A percentile compares a stretch with the other conserved stretches of the same genome.
Evolutionary conservation across 257 asterid species (phyloP).

Genomic region (Fraxinus quadrangulata): DNA sequence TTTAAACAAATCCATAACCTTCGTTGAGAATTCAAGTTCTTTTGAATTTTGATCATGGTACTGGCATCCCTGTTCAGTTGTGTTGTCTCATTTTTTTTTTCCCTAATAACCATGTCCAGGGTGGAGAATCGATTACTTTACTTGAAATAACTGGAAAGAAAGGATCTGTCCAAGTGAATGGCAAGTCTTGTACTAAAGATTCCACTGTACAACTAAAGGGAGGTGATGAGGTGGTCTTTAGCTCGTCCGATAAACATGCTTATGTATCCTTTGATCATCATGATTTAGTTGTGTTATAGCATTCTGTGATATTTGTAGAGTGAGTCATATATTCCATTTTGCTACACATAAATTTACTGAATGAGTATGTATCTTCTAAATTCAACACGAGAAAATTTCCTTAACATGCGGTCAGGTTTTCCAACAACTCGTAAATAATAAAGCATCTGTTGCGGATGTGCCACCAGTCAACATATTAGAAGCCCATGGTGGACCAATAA

Average conservation of each 20-base stretch:
- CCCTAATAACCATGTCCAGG: conserved; percentile 38
- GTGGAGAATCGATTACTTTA: conserved; percentile 57
- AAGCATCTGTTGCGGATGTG: conserved; percentile 41
- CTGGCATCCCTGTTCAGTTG: conserved; percentile 16
- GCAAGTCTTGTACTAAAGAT: conserved; percentile 62
- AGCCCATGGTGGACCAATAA: conserved; percentile 64
- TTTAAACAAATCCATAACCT: neutral
- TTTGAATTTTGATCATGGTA: conserved; percentile 6
- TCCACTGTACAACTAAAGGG: conserved; percentile 64
- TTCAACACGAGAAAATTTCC: conserved; percentile 33
- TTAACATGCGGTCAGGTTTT: conserved; percentile 67
- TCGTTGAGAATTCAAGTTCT: conserved; percentile 17
- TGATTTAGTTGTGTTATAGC: conserved; percentile 7
- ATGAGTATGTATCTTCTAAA: conserved; percentile 13
- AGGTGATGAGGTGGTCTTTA: conserved; percentile 87
- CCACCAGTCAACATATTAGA: conserved; percentile 68
- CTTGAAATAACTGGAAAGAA: conserved; percentile 82
- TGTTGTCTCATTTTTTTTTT: neutral
- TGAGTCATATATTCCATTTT: conserved; percentile 19
- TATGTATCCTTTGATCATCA: conserved; percentile 66
- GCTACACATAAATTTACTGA: neutral
- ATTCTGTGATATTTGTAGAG: conserved; percentile 5
- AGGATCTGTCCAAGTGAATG: conserved; percentile 85
- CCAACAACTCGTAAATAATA: conserved; percentile 49
- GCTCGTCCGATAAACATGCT: conserved; percentile 65